These are phyloP conservation scores for Acacia crassicarpa DNA, from an alignment of 306 rosid species.

Conservation along the genomic window DNA sequence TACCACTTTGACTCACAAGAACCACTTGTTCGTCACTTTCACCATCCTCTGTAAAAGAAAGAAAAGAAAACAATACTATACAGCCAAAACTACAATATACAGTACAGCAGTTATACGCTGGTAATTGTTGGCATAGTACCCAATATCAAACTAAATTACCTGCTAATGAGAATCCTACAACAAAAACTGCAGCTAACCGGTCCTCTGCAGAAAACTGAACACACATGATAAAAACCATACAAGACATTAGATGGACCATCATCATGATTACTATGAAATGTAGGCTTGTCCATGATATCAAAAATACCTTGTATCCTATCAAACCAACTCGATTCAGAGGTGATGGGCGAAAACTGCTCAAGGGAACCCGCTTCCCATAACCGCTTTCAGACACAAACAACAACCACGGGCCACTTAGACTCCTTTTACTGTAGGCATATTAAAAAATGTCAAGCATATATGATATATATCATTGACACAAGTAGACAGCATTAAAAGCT, in stretches of 20 bases:
- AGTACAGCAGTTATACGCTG: background rate
- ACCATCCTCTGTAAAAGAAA: slow-evolving; percentile 68
- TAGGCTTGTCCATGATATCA: background rate
- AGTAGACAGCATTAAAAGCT: slow-evolving; percentile 10
- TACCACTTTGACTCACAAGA: slow-evolving; percentile 95
- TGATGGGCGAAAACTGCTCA: slow-evolving; percentile 71
- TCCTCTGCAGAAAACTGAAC: slow-evolving; percentile 80
- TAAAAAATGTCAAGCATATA: slow-evolving; percentile 20
- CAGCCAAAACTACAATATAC: background rate
- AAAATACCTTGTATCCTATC: slow-evolving; percentile 88
- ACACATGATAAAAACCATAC: slow-evolving; percentile 1
- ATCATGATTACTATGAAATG: background rate
- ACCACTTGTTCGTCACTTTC: slow-evolving; percentile 99
- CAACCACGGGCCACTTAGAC: slow-evolving; percentile 83
- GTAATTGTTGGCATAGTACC: background rate
- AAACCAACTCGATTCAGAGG: slow-evolving; percentile 86
- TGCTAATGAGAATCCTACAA: slow-evolving; percentile 83
- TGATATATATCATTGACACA: slow-evolving; percentile 12
- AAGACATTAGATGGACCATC: background rate
- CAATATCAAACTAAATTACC: slow-evolving; percentile 46
- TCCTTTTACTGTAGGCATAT: slow-evolving; percentile 43
- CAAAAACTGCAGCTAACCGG: slow-evolving; percentile 86
- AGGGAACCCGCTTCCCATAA: slow-evolving; percentile 91
- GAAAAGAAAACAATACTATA: slow-evolving; percentile 5
- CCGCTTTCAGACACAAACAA: slow-evolving; percentile 95